Base-by-base conservation (phyloP, 2,329 filamentous ascomycete species). In the Mollisiaceae sp. region DNA sequence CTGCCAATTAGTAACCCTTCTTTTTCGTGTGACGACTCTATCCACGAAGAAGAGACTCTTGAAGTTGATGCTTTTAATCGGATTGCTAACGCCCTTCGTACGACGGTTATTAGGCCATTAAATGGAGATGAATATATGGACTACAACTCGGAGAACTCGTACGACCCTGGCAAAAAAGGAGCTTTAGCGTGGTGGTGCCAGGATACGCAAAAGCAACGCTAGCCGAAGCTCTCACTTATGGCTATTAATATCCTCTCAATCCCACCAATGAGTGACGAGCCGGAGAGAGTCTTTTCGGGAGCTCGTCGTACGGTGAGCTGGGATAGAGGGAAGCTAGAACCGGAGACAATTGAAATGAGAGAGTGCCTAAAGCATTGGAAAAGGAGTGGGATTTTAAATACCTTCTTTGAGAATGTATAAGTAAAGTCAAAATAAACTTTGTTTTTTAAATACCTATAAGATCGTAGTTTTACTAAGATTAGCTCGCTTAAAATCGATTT, bases 221-320 rank as follows among this genome's bases (percentile, higher is more conserved):
- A n/a, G n/a, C n/a, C n/a, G n/a, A n/a, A n/a, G n/a, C n/a, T n/a
- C n/a, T n/a, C n/a, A n/a, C n/a, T n/a, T n/a, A n/a, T n/a, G n/a
- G n/a, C n/a, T n/a, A n/a, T n/a, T n/a, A n/a, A n/a, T 60, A 65
- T 65, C 39, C 58, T 65, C 39, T 60, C 47, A 47, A 65, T 65
- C 38, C 63, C 63, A 45, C 8, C 57, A 22, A 65, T 65, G 32
- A 60, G 57, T 36, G 47, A 60, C 61, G 58, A 65, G 38, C 57
- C 55, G 52, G 63, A 61, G 50, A 32, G 57, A 41, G 63, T 61
- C 41, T 65, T 65, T 41, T 60, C 47, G 18, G 38, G 57, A 12
- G 63, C 63, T 55, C 57, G 58, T 45, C 47, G 22, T 61, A 65
- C 57, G 20, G n/a, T n/a, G n/a, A n/a, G n/a, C n/a, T n/a, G n/a